These are phyloP conservation scores for Cytospora piceicola DNA, from an alignment of 2,329 filamentous ascomycete species.

Conservation along the genomic window DNA sequence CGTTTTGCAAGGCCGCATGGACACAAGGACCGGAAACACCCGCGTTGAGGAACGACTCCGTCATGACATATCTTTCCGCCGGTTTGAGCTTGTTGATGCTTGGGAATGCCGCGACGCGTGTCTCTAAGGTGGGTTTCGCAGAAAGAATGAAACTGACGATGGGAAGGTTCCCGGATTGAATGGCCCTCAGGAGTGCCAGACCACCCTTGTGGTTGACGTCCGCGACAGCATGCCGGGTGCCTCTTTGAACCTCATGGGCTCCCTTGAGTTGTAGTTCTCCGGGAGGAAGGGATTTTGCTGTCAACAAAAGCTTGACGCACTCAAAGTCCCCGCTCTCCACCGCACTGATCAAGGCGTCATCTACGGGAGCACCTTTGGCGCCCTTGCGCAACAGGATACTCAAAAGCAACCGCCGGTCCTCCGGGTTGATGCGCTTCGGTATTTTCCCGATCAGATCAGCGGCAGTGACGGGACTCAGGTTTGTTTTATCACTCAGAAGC, in stretches of 20 bases:
- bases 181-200: slow-evolving; percentile 54
- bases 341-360: slow-evolving; percentile 56
- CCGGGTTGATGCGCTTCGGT: slow-evolving; percentile 50
- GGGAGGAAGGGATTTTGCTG: slow-evolving; percentile 49
- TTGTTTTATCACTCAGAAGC: slow-evolving; percentile 50
- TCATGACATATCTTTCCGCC: slow-evolving; percentile 51
- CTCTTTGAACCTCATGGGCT: slow-evolving; percentile 36
- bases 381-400: slow-evolving; percentile 54
- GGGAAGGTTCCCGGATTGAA: slow-evolving; percentile 48
- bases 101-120: slow-evolving; percentile 54
- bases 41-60: slow-evolving; percentile 53
- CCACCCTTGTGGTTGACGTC: slow-evolving; percentile 58
- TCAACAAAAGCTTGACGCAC: slow-evolving; percentile 54
- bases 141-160: slow-evolving; percentile 53
- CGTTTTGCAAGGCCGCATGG: slow-evolving; percentile 55
- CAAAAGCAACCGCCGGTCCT: slow-evolving; percentile 51
- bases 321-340: slow-evolving; percentile 52
- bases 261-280: slow-evolving; percentile 33
- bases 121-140: slow-evolving; percentile 51
- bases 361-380: slow-evolving; percentile 50
- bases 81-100: slow-evolving; percentile 48
- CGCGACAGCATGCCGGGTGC: slow-evolving; percentile 51
- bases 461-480: slow-evolving; percentile 49
- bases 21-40: slow-evolving; percentile 53
- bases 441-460: slow-evolving; percentile 56